Percentiles rank a stretch among this genome's conserved stretches.
Conservation (phyloP, 2,329 filamentous ascomycete genomes). For the Phyllosticta citribraziliensis region DNA sequence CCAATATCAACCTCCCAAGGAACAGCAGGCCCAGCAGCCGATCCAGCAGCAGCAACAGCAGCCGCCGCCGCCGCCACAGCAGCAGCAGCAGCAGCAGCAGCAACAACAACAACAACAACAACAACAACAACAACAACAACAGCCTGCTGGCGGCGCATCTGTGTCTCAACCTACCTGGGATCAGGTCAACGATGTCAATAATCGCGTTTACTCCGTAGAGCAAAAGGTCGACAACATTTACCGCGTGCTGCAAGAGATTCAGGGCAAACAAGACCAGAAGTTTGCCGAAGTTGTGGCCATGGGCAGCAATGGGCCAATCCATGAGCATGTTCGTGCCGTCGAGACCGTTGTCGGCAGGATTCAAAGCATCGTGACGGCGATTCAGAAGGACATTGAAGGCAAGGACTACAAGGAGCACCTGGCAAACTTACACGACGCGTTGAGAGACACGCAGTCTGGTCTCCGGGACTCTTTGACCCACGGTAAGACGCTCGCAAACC, state of each 20-base stretch:
- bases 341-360: slow-evolving; percentile 40
- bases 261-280: slow-evolving; percentile 45
- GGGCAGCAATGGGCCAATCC: slow-evolving; percentile 19
- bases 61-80: slow-evolving; percentile 11
- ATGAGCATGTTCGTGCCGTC: slow-evolving; percentile 25
- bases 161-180: slow-evolving; percentile 15
- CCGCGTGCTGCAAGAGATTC: slow-evolving; percentile 44
- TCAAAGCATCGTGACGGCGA: slow-evolving; percentile 39
- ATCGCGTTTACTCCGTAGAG: slow-evolving; percentile 64
- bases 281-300: slow-evolving; percentile 41
- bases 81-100: slow-evolving; percentile 13
- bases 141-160: background rate
- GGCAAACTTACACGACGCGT: slow-evolving; percentile 42
- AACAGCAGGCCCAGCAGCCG: slow-evolving; percentile 12
- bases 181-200: slow-evolving; percentile 79
- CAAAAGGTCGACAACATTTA: slow-evolving; percentile 58
- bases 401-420: slow-evolving; percentile 49
- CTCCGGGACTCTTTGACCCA: slow-evolving; percentile 27
- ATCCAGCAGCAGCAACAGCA: slow-evolving; percentile 18
- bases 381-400: slow-evolving; percentile 46
- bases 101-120: background rate
- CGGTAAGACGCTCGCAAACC: slow-evolving; percentile 36
- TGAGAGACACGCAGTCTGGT: slow-evolving; percentile 45
- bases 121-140: background rate
- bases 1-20: slow-evolving; percentile 13